A percentile compares a stretch with the other conserved stretches of the same genome.
phyloP scores from a whole-genome alignment of 306 rosid genomes.

The Vigna radiata region DNA sequence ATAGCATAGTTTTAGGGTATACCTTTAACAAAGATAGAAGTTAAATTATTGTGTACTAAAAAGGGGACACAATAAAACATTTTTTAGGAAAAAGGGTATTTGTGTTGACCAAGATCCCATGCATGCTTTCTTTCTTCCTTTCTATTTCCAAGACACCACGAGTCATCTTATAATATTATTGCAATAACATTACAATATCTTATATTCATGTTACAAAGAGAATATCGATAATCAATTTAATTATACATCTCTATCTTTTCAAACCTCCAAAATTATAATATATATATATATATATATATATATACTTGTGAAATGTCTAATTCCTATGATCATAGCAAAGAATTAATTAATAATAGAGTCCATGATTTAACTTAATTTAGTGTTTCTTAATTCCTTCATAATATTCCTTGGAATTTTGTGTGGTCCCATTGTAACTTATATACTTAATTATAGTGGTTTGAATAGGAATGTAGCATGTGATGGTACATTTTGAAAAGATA shows the following conservation, averaged over 20 bases:
- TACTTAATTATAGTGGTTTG: constrained; percentile 2
- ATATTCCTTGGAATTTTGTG: not conserved
- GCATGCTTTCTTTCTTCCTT: constrained; percentile 47
- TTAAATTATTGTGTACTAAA: constrained; percentile 3
- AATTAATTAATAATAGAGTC: not conserved
- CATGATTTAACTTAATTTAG: not conserved
- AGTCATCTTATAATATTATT: constrained; percentile 47
- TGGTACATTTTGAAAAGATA: not conserved
- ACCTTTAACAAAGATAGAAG: constrained; percentile 10
- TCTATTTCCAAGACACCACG: constrained; percentile 76
- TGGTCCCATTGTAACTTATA: constrained; percentile 18
- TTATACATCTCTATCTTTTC: constrained; percentile 60
- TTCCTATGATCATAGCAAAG: constrained; percentile 52
- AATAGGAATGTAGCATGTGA: constrained; percentile 23
- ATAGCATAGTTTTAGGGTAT: constrained; percentile 30
- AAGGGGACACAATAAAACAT: constrained; percentile 54
- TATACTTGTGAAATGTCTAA: constrained; percentile 41
- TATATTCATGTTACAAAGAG: not conserved
- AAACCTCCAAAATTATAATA: constrained; percentile 12
- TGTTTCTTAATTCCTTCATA: not conserved
- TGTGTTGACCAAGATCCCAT: constrained; percentile 58
- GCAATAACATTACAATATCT: constrained; percentile 8
- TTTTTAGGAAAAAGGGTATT: constrained; percentile 50
- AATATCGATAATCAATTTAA: not conserved
- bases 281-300: too few species aligned